phyloP scores from a whole-genome alignment of 495 filamentous ascomycete species.

The Margaritispora aquatica region DNA sequence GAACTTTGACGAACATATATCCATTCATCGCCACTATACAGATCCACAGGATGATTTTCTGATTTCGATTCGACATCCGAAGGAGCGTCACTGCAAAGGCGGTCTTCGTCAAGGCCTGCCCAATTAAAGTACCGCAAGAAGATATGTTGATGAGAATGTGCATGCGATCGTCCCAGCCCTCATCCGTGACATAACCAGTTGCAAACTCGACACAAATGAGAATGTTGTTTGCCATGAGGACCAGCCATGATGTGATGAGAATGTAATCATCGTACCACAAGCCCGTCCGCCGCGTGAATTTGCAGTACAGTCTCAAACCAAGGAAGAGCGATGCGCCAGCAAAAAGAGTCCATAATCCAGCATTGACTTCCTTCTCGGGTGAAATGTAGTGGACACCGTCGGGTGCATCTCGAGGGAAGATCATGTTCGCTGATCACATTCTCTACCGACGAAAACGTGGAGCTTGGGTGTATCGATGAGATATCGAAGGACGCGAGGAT shows the following conservation, averaged over 20 bases:
- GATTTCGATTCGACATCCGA: neutral
- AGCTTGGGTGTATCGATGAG: neutral
- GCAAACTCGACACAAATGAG: neutral
- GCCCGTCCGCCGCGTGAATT: neutral
- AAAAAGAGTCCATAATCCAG: constrained; percentile 2
- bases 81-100: constrained; percentile 3
- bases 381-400: neutral
- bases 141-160: constrained; percentile 7
- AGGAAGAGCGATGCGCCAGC: constrained; percentile 2
- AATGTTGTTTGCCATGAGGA: constrained; percentile 1
- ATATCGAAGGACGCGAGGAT: neutral
- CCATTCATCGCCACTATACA: constrained; percentile 2
- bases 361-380: constrained; percentile 2
- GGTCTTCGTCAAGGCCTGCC: neutral
- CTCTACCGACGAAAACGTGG: neutral
- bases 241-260: neutral
- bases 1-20: neutral
- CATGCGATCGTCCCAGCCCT: constrained; percentile 2
- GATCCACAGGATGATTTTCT: neutral
- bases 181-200: neutral
- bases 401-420: neutral
- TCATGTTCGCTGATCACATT: neutral
- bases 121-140: constrained; percentile 1
- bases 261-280: constrained; percentile 12
- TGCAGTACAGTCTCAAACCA: constrained; percentile 1